Conservation (phyloP, 1,284 basidiomycete genomes). For the Gymnopus androsaceus region DNA sequence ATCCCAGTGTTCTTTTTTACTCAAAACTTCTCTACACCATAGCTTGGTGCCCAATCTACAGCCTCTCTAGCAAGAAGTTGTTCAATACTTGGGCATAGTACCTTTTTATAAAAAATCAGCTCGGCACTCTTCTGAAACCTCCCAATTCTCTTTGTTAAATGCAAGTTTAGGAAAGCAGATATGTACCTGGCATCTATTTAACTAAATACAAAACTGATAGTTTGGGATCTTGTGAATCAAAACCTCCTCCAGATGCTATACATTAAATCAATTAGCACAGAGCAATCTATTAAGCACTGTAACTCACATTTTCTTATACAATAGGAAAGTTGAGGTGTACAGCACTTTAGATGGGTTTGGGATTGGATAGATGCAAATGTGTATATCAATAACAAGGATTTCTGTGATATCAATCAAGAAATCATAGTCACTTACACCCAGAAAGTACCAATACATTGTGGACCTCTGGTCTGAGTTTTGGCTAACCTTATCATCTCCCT, state of each 20-base stretch:
- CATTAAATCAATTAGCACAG: background rate
- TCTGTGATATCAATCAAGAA: constrained; percentile 17
- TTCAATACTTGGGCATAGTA: constrained; percentile 24
- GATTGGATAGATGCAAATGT: constrained; percentile 12
- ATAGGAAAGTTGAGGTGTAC: constrained; percentile 7
- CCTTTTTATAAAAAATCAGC: constrained; percentile 25
- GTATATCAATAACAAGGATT: constrained; percentile 8
- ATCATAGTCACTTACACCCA: too few relatives aligned
- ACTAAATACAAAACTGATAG: constrained; percentile 26
- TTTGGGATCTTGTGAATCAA: constrained; percentile 31
- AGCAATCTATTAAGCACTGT: background rate
- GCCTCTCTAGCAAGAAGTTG: constrained; percentile 9
- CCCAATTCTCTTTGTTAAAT: background rate
- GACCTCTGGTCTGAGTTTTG: too few relatives aligned
- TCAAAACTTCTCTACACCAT: constrained; percentile 22
- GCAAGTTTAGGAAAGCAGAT: constrained; percentile 27
- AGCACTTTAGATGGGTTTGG: constrained; percentile 7
- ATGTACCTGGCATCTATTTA: constrained; percentile 20
- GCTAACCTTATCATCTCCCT: too few relatives aligned
- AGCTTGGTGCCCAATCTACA: constrained; percentile 27
- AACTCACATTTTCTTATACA: background rate
- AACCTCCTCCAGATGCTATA: too few relatives aligned
- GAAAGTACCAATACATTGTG: too few relatives aligned
- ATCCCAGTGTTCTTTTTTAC: constrained; percentile 19
- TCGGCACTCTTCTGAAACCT: constrained; percentile 19